These are phyloP conservation scores for Leucoagaricus sp. DNA, from an alignment of 1,284 basidiomycete species.

Conservation along the genomic window DNA sequence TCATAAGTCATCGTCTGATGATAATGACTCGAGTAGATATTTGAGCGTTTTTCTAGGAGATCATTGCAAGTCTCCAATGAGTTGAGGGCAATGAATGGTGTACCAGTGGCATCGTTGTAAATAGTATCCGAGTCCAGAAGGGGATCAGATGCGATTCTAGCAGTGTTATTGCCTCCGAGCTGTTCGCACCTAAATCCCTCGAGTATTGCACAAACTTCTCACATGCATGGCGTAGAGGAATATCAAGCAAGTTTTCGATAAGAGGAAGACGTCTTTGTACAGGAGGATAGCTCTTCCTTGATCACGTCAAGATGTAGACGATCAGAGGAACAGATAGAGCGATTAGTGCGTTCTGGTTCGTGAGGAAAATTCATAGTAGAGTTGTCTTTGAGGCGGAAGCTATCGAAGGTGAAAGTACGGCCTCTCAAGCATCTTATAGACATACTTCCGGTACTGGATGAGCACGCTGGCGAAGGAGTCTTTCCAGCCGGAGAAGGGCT, in stretches of 20 bases:
- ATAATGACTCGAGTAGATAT: constrained; percentile 5
- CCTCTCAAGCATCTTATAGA: no score
- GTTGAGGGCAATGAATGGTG: constrained; percentile 10
- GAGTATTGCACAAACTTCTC: not conserved
- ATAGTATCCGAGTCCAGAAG: not conserved
- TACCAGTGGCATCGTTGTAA: constrained; percentile 1
- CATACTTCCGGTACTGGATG: no score
- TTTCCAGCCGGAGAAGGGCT: no score
- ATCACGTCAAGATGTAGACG: not conserved
- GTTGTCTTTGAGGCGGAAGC: no score
- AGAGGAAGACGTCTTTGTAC: not conserved
- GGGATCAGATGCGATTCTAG: no score
- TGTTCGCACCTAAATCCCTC: not conserved
- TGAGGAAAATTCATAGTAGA: no score
- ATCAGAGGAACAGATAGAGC: not conserved
- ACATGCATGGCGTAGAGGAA: not conserved
- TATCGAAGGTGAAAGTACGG: no score
- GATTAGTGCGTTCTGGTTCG: no score
- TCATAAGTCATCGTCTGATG: constrained; percentile 5
- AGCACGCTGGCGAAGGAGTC: no score
- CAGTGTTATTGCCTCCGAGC: not conserved
- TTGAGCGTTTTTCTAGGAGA: constrained; percentile 11
- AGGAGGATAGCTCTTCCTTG: not conserved
- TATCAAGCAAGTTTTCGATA: not conserved
- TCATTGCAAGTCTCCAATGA: constrained; percentile 1